Evolutionary conservation across 106 monocot genomes (phyloP).

Genomic region (Narthecium ossifragum): DNA sequence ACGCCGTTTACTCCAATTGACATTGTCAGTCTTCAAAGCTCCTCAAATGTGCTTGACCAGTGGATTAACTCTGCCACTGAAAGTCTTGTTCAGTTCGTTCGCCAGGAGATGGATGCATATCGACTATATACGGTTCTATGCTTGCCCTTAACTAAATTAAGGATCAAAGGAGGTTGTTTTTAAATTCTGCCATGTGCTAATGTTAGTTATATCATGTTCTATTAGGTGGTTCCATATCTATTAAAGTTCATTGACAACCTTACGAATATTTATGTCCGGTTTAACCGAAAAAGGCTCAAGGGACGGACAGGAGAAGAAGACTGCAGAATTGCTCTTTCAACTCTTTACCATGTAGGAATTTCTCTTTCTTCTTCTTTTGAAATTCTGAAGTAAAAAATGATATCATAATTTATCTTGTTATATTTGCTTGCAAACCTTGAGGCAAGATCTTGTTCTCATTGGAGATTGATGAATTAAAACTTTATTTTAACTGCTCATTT

Average conservation of each 20-base stretch:
- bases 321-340: conserved; percentile 88
- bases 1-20: conserved; percentile 67
- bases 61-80: conserved; percentile 99
- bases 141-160: neutral
- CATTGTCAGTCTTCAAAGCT: conserved; percentile 34
- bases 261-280: conserved; percentile 97
- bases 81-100: conserved; percentile 92
- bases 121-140: conserved; percentile 75
- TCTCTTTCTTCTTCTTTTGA: conserved; percentile 4
- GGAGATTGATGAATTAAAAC: too few species aligned
- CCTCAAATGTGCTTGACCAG: conserved; percentile 94
- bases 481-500: too few species aligned
- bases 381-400: neutral
- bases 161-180: neutral
- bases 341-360: conserved; percentile 77
- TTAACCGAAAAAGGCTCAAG: conserved; percentile 94
- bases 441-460: too few species aligned
- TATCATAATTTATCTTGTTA: too few species aligned
- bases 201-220: neutral
- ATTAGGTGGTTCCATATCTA: conserved; percentile 97
- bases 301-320: conserved; percentile 96
- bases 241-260: conserved; percentile 92
- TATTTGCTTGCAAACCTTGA: too few species aligned
- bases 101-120: conserved; percentile 98
- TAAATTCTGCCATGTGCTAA: neutral